These are phyloP conservation scores for Stemphylium beticola DNA, from an alignment of 2,329 filamentous ascomycete genomes.

Conservation along the genomic window DNA sequence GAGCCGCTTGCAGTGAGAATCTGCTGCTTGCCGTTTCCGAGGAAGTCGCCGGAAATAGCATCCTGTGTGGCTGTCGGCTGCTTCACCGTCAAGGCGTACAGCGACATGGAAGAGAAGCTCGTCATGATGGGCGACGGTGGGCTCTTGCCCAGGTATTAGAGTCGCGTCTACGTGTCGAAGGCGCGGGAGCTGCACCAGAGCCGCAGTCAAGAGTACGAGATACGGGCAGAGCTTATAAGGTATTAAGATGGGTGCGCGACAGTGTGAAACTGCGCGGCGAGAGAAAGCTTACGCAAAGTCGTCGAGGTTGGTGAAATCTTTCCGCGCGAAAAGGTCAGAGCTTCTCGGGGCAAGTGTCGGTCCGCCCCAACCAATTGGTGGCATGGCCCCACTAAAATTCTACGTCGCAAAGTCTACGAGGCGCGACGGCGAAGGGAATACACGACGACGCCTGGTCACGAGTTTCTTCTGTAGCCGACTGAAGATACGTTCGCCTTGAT, in stretches of 20 bases:
- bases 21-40: constrained; percentile 95
- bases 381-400: constrained; percentile 24
- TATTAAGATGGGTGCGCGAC: constrained; percentile 6
- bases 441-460: not conserved
- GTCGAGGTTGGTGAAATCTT: constrained; percentile 14
- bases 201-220: not conserved
- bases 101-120: constrained; percentile 97
- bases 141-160: constrained; percentile 36
- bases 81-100: constrained; percentile 97
- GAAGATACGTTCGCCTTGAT: not conserved
- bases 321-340: constrained; percentile 16
- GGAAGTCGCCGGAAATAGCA: constrained; percentile 93
- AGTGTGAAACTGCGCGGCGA: constrained; percentile 7
- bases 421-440: constrained; percentile 1
- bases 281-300: not conserved
- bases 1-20: constrained; percentile 94
- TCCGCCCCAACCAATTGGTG: constrained; percentile 18
- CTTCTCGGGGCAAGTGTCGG: constrained; percentile 19
- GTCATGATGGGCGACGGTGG: constrained; percentile 71
- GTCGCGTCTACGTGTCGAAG: constrained; percentile 18
- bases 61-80: constrained; percentile 87
- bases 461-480: not conserved
- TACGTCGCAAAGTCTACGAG: constrained; percentile 20
- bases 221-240: not conserved
- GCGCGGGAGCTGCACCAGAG: constrained; percentile 1